phyloP scores from a whole-genome alignment of 2,329 filamentous ascomycete genomes.

The Penicillium olsonii region DNA sequence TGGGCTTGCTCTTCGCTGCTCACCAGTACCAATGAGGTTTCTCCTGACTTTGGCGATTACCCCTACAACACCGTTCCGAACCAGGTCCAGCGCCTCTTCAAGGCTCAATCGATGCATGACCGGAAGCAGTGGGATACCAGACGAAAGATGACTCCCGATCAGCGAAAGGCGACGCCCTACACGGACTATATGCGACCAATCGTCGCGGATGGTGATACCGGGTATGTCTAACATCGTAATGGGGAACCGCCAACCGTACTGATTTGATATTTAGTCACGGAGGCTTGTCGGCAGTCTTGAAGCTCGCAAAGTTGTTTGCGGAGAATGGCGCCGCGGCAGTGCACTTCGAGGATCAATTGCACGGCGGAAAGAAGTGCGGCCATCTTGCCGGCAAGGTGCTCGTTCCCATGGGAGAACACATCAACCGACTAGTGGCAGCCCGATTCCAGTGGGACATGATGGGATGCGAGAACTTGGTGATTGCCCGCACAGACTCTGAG shows the following conservation, averaged over 20 bases:
- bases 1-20: constrained; percentile 96
- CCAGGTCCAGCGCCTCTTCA: constrained; percentile 93
- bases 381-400: constrained; percentile 95
- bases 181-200: constrained; percentile 92
- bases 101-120: constrained; percentile 96
- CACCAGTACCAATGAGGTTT: constrained; percentile 94
- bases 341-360: constrained; percentile 96
- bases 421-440: constrained; percentile 87
- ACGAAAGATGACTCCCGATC: constrained; percentile 71
- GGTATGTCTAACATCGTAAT: constrained; percentile 41
- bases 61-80: constrained; percentile 99
- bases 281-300: constrained; percentile 87
- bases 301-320: constrained; percentile 95
- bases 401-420: constrained; percentile 91
- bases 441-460: constrained; percentile 99
- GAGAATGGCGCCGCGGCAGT: constrained; percentile 96
- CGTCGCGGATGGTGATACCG: constrained; percentile 93
- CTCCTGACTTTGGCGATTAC: constrained; percentile 96
- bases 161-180: constrained; percentile 77
- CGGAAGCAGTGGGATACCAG: constrained; percentile 90
- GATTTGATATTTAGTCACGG: constrained; percentile 65
- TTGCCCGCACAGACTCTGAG: constrained; percentile 93
- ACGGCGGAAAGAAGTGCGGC: constrained; percentile 97
- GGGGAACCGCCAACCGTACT: not conserved
- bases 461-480: constrained; percentile 91